phyloP scores from a whole-genome alignment of 75 land plant species.

The Azolla pinnata region DNA sequence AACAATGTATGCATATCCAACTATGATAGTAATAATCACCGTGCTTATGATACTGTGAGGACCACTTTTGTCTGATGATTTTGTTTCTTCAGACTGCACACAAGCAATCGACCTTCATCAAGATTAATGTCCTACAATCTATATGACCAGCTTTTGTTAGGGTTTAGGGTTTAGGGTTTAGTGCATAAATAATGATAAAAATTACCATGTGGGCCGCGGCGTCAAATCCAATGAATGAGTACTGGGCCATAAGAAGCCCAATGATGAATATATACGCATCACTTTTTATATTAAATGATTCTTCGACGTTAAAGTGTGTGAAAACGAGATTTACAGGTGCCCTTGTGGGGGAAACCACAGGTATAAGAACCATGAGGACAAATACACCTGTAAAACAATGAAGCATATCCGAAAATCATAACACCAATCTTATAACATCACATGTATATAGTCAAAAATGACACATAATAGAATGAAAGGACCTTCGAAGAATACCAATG shows the following conservation, averaged over 20 bases:
- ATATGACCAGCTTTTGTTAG: not conserved
- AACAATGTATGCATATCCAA: constrained; percentile 74
- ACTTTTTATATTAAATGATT: constrained; percentile 48
- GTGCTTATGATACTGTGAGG: constrained; percentile 70
- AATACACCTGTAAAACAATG: constrained; percentile 53
- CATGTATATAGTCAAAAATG: not conserved
- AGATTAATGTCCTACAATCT: not conserved
- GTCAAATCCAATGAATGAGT: constrained; percentile 81
- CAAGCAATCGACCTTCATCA: no score
- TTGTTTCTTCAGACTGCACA: constrained; percentile 95
- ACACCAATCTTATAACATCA: no score
- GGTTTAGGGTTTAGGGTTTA: not conserved
- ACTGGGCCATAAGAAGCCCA: constrained; percentile 89
- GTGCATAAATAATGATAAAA: not conserved
- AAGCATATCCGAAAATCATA: not conserved
- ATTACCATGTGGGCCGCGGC: constrained; percentile 90
- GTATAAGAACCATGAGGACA: constrained; percentile 71
- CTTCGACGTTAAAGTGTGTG: constrained; percentile 69
- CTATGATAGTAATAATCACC: constrained; percentile 53
- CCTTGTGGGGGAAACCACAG: constrained; percentile 56
- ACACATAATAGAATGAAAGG: not conserved
- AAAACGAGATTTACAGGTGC: constrained; percentile 61
- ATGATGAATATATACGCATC: constrained; percentile 66
- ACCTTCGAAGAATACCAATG: constrained; percentile 26
- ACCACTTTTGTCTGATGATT: constrained; percentile 67